A percentile compares a stretch with the other conserved stretches of the same genome.
Conservation (phyloP, 1,284 basidiomycete genomes). For the Anthracocystis panici-leucophaei region DNA sequence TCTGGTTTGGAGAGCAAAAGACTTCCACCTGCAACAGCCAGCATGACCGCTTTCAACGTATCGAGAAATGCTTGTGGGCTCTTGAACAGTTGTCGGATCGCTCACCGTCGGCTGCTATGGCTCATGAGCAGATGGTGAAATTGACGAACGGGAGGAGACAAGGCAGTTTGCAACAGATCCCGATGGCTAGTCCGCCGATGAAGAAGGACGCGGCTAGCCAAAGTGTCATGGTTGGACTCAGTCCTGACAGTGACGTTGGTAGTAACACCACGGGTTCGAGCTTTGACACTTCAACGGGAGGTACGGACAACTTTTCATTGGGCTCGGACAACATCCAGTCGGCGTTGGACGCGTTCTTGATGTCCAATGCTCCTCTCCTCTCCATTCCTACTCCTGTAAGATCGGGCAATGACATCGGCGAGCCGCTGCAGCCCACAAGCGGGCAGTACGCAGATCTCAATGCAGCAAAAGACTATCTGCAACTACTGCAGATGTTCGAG, state of each 20-base stretch:
- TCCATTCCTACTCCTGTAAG: not conserved
- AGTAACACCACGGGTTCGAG: slow-evolving; percentile 7
- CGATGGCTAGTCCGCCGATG: slow-evolving; percentile 14
- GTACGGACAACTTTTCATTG: not conserved
- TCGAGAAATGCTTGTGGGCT: slow-evolving; percentile 26
- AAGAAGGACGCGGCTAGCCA: not conserved
- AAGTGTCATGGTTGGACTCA: not conserved
- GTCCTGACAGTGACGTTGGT: slow-evolving; percentile 8
- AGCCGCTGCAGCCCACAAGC: not conserved
- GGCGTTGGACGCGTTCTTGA: slow-evolving; percentile 13
- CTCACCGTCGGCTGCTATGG: slow-evolving; percentile 19
- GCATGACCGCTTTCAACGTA: not conserved
- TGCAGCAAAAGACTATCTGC: slow-evolving; percentile 8
- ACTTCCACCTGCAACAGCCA: not conserved
- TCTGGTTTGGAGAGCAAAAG: slow-evolving; percentile 18
- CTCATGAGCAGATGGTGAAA: slow-evolving; percentile 18
- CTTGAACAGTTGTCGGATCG: slow-evolving; percentile 20
- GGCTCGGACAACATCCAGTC: slow-evolving; percentile 10
- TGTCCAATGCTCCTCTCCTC: not conserved
- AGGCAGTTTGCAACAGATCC: slow-evolving; percentile 14
- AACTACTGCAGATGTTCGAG: slow-evolving; percentile 11
- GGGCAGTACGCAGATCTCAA: too few relatives aligned
- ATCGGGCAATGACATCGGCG: not conserved
- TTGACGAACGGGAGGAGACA: slow-evolving; percentile 4
- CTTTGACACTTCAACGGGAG: slow-evolving; percentile 4